Evolutionary conservation across 2,329 filamentous ascomycete species (phyloP).

Genomic region (Diaporthe ampelina): DNA sequence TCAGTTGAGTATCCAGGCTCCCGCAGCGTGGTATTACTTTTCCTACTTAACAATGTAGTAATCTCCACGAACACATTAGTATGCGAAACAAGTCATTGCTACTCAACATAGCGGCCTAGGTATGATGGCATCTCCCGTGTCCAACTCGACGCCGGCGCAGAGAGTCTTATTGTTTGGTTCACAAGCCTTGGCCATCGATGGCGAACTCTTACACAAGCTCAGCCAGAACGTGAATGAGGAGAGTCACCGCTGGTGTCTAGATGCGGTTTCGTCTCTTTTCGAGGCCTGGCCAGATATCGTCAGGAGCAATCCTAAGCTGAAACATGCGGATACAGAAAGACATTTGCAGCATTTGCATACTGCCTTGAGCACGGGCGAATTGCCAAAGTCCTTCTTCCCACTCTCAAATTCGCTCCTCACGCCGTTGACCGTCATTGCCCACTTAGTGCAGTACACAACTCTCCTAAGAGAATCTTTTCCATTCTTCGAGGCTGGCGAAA

Average conservation of each 20-base stretch:
- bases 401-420: slow-evolving; percentile 19
- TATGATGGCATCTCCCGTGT: slow-evolving; percentile 5
- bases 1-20: not conserved
- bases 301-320: slow-evolving; percentile 11
- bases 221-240: not conserved
- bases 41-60: slow-evolving; percentile 7
- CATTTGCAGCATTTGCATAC: not conserved
- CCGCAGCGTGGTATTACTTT: not conserved
- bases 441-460: slow-evolving; percentile 3
- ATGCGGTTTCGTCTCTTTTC: slow-evolving; percentile 9
- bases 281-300: slow-evolving; percentile 24
- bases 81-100: slow-evolving; percentile 16
- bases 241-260: slow-evolving; percentile 3
- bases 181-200: slow-evolving; percentile 24
- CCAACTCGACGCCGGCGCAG: slow-evolving; percentile 18
- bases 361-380: slow-evolving; percentile 14
- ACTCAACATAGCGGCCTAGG: slow-evolving; percentile 20
- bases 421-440: slow-evolving; percentile 6
- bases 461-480: not conserved
- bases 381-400: slow-evolving; percentile 21
- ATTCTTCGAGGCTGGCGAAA: not conserved
- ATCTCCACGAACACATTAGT: not conserved
- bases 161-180: slow-evolving; percentile 25
- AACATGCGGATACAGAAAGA: slow-evolving; percentile 8
- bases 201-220: slow-evolving; percentile 27